Percentiles rank a stretch among this genome's conserved stretches.
These are phyloP conservation scores for Aleurites moluccanus DNA, from an alignment of 441 rosid species.

Conservation along the genomic window DNA sequence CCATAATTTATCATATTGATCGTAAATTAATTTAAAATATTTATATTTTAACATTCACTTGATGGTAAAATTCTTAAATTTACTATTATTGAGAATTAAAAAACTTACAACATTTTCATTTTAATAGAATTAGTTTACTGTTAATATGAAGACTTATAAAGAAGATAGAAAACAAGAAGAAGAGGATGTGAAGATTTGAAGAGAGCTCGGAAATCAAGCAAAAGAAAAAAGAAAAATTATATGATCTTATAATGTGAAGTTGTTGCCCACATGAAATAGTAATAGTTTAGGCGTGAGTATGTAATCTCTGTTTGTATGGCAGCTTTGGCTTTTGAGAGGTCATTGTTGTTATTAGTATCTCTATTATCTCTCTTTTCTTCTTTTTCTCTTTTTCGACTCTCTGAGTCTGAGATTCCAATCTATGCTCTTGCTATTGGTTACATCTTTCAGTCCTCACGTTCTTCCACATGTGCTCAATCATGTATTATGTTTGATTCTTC, in stretches of 20 bases:
- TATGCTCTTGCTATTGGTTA: slow-evolving; percentile 18
- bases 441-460: slow-evolving; percentile 37
- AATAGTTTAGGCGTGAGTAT: slow-evolving; percentile 37
- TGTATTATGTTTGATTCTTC: slow-evolving; percentile 30
- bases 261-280: slow-evolving; percentile 31
- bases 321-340: slow-evolving; percentile 53
- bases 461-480: slow-evolving; percentile 49
- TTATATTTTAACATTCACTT: too few relatives aligned
- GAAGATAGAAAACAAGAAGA: not conserved
- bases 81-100: too few relatives aligned
- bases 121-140: too few relatives aligned
- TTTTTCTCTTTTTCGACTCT: not conserved
- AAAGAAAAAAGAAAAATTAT: slow-evolving; percentile 6
- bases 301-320: slow-evolving; percentile 46
- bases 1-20: too few relatives aligned
- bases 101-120: too few relatives aligned
- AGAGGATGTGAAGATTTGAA: slow-evolving; percentile 8
- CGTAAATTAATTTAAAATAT: too few relatives aligned
- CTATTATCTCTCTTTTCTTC: not conserved
- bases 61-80: too few relatives aligned
- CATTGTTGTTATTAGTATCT: slow-evolving; percentile 23
- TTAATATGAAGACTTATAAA: too few relatives aligned
- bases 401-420: slow-evolving; percentile 37
- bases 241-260: slow-evolving; percentile 1
- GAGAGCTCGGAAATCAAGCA: slow-evolving; percentile 36